Evolutionary conservation across 208 protist species (phyloP).

Genomic region (Angomonas ambiguus): DNA sequence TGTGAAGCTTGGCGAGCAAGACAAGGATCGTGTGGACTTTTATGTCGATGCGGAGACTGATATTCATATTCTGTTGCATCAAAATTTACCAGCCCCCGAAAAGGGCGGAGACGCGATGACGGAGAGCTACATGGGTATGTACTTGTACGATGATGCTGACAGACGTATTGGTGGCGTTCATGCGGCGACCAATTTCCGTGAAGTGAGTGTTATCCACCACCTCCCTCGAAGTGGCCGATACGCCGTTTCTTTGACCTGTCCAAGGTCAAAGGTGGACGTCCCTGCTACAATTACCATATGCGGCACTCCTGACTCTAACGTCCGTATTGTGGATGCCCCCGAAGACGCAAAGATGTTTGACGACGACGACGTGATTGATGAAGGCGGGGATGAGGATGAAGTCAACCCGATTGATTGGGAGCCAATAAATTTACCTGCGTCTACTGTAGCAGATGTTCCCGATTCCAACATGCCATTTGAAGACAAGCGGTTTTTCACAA

Average conservation of each 20-base stretch:
- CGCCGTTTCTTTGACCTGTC: conserved; percentile 67
- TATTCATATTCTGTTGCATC: conserved; percentile 62
- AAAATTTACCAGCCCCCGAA: conserved; percentile 48
- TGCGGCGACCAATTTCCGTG: conserved; percentile 79
- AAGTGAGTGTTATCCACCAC: conserved; percentile 64
- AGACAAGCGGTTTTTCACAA: conserved; percentile 45
- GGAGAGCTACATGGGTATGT: conserved; percentile 77
- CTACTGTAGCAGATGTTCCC: conserved; percentile 25
- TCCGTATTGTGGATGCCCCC: conserved; percentile 57
- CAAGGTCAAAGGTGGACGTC: conserved; percentile 47
- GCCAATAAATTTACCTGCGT: conserved; percentile 28
- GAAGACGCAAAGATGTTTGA: conserved; percentile 65
- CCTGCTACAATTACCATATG: conserved; percentile 47
- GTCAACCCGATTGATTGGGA: conserved; percentile 50
- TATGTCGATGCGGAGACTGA: conserved; percentile 63
- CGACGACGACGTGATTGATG: conserved; percentile 70
- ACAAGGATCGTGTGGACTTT: conserved; percentile 78
- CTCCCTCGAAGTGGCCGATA: conserved; percentile 52
- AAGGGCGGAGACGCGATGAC: conserved; percentile 63
- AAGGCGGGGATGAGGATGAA: conserved; percentile 38
- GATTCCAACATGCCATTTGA: conserved; percentile 52
- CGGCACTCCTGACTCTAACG: conserved; percentile 28
- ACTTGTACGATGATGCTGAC: conserved; percentile 72
- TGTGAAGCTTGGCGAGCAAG: conserved; percentile 27
- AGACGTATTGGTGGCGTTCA: conserved; percentile 51